Conservation (phyloP, 75 land plant genomes). For the Larix kaempferi region DNA sequence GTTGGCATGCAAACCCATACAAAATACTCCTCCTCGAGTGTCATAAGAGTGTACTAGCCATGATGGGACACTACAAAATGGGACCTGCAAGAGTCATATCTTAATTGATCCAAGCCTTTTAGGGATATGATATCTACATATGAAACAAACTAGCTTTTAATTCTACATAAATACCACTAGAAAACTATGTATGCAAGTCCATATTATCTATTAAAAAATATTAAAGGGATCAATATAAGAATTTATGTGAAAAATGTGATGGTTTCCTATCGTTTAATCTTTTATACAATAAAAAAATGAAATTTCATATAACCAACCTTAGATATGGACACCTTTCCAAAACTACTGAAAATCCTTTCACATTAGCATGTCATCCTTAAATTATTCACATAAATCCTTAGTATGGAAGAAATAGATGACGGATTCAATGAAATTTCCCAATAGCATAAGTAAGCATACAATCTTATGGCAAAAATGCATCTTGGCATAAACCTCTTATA, state of each 20-base stretch:
- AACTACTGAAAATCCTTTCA: slow-evolving; percentile 27
- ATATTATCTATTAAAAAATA: slow-evolving; percentile 16
- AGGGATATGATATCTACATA: slow-evolving; percentile 45
- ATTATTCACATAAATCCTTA: slow-evolving; percentile 26
- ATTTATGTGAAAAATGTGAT: neutral
- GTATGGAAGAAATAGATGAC: slow-evolving; percentile 17
- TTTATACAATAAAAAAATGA: neutral
- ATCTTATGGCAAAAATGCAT: neutral
- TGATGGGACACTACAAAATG: too few relatives aligned
- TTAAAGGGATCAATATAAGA: neutral
- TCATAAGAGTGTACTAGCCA: too few relatives aligned
- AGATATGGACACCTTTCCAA: slow-evolving; percentile 40
- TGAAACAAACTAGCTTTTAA: slow-evolving; percentile 60
- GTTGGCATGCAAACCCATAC: too few relatives aligned
- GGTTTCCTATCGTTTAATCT: neutral
- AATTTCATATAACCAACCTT: slow-evolving; percentile 21
- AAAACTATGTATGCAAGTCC: slow-evolving; percentile 39
- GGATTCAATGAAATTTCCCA: slow-evolving; percentile 2
- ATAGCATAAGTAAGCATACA: neutral
- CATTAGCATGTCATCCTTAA: slow-evolving; percentile 32
- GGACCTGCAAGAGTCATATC: neutral
- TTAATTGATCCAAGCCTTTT: slow-evolving; percentile 40
- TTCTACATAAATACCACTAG: slow-evolving; percentile 50
- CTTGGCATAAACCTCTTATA: slow-evolving; percentile 29
- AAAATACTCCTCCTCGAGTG: too few relatives aligned